Conservation (phyloP, 2,329 filamentous ascomycete genomes). For the Fusarium heterosporum region DNA sequence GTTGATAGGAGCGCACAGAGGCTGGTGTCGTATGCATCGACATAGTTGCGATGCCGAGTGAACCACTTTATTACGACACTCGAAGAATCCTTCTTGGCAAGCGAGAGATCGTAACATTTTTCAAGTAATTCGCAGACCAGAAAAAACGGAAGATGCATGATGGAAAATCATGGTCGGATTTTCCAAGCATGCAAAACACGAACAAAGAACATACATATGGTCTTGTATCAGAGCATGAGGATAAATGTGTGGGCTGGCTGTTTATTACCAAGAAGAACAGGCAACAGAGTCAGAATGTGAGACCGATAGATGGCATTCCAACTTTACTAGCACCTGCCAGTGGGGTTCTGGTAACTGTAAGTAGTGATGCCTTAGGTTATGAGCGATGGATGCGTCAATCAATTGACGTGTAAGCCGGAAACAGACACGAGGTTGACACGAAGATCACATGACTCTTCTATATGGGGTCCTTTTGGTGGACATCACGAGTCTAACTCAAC, state of each 20-base stretch:
- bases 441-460: slow-evolving; percentile 49
- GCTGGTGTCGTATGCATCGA: slow-evolving; percentile 69
- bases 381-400: slow-evolving; percentile 30
- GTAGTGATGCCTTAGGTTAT: slow-evolving; percentile 15
- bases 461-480: background rate
- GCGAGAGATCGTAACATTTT: slow-evolving; percentile 64
- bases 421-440: slow-evolving; percentile 46
- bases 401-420: slow-evolving; percentile 45
- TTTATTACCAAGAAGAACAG: slow-evolving; percentile 10
- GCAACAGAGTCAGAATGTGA: slow-evolving; percentile 20
- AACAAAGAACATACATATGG: background rate
- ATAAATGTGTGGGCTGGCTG: background rate
- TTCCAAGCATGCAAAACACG: background rate
- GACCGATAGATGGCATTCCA: slow-evolving; percentile 19
- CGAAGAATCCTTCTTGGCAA: slow-evolving; percentile 50
- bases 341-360: slow-evolving; percentile 5
- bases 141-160: slow-evolving; percentile 77
- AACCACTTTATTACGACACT: slow-evolving; percentile 75
- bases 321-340: background rate
- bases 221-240: background rate
- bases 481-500: background rate
- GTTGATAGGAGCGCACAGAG: slow-evolving; percentile 77
- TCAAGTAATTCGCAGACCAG: slow-evolving; percentile 80
- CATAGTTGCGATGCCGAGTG: slow-evolving; percentile 64
- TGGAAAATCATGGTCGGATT: slow-evolving; percentile 11